Conservation (phyloP, 23 red algal genomes). For the Gracilaria vermiculophylla region DNA sequence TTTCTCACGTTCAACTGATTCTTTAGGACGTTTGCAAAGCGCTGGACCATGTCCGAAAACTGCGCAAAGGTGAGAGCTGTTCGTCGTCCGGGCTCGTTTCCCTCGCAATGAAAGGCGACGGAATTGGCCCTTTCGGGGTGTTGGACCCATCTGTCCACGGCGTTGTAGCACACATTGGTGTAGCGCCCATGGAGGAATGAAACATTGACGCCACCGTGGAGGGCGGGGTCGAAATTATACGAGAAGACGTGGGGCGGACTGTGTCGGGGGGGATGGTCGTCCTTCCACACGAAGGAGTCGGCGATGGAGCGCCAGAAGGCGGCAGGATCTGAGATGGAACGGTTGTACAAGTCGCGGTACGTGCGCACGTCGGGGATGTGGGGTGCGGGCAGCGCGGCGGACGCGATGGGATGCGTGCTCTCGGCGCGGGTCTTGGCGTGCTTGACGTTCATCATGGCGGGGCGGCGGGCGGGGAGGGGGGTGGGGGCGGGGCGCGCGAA, state of each 20-base stretch:
- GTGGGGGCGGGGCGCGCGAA: background rate
- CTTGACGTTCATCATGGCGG: background rate
- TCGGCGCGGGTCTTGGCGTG: background rate
- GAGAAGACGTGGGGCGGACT: background rate
- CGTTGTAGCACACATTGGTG: constrained; percentile 96
- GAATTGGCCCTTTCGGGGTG: constrained; percentile 12
- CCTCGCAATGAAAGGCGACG: constrained; percentile 82
- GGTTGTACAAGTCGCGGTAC: constrained; percentile 50
- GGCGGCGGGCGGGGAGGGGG: background rate
- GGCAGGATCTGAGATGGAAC: constrained; percentile 59
- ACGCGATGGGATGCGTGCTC: background rate
- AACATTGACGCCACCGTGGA: constrained; percentile 3
- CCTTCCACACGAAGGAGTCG: constrained; percentile 39
- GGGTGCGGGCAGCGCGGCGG: background rate
- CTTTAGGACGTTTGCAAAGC: constrained; percentile 67
- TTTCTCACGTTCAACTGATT: constrained; percentile 60
- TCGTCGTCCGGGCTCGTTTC: constrained; percentile 59
- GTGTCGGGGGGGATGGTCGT: no score
- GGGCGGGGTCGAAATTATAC: constrained; percentile 44
- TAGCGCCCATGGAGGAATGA: constrained; percentile 20
- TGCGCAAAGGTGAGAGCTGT: constrained; percentile 69
- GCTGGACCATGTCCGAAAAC: constrained; percentile 66
- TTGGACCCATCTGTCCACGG: constrained; percentile 72
- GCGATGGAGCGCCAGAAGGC: constrained; percentile 80
- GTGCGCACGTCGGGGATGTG: constrained; percentile 56